Conservation (phyloP, 495 filamentous ascomycete genomes). For the Parathielavia hyrcaniae region DNA sequence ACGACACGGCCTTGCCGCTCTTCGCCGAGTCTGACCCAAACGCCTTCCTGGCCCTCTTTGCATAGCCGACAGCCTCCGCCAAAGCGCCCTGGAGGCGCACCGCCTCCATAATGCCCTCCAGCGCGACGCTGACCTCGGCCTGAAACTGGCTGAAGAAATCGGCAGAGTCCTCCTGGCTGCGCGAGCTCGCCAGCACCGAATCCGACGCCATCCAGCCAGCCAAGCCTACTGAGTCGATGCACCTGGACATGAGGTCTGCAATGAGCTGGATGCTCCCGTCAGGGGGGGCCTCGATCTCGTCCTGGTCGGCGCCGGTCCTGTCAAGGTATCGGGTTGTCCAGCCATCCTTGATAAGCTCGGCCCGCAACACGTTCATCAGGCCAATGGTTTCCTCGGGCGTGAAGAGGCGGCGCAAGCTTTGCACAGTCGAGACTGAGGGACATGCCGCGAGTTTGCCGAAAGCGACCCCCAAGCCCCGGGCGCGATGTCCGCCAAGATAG, state of each 20-base stretch:
- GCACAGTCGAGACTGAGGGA: slow-evolving; percentile 49
- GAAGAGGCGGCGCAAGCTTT: slow-evolving; percentile 59
- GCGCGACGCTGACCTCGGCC: slow-evolving; percentile 65
- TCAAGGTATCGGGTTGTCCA: slow-evolving; percentile 65
- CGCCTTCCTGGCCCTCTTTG: slow-evolving; percentile 40
- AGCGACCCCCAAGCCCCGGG: slow-evolving; percentile 43
- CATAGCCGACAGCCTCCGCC: slow-evolving; percentile 63
- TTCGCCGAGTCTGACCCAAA: slow-evolving; percentile 12
- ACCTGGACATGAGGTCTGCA: slow-evolving; percentile 62
- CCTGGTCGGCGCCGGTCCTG: slow-evolving; percentile 36
- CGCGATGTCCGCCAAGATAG: slow-evolving; percentile 40
- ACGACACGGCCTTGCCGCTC: slow-evolving; percentile 14
- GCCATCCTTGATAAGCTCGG: slow-evolving; percentile 56
- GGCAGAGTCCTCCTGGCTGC: slow-evolving; percentile 43
- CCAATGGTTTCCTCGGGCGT: slow-evolving; percentile 61
- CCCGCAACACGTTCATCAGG: slow-evolving; percentile 65
- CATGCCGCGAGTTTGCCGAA: slow-evolving; percentile 62
- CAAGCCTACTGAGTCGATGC: slow-evolving; percentile 77
- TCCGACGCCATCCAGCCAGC: slow-evolving; percentile 71
- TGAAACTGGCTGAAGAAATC: slow-evolving; percentile 63
- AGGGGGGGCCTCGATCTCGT: slow-evolving; percentile 49
- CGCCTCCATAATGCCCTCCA: slow-evolving; percentile 71
- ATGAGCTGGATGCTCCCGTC: slow-evolving; percentile 54
- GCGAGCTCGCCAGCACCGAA: slow-evolving; percentile 40
- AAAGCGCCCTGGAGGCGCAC: slow-evolving; percentile 61